A percentile compares a stretch with the other conserved stretches of the same genome.
Evolutionary conservation across 116 monocot species (phyloP).

Genomic region (Phalaenopsis hybrid): DNA sequence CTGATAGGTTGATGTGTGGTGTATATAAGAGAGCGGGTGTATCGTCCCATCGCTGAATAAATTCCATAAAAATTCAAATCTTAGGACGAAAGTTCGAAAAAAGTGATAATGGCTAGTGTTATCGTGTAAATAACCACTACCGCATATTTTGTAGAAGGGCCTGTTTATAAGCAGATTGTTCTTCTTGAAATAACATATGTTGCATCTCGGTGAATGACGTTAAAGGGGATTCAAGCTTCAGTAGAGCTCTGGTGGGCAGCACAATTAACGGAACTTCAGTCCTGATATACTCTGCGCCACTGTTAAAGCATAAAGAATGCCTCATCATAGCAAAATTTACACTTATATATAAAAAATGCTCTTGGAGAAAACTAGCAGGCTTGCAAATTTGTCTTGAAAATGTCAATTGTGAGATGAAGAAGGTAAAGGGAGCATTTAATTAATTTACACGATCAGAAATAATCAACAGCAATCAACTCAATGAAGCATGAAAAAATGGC

Average conservation of each 20-base stretch:
- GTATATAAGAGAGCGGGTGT: slow-evolving; percentile 86
- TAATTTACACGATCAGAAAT: too few species aligned
- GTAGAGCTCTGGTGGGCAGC: slow-evolving; percentile 46
- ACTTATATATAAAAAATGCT: too few species aligned
- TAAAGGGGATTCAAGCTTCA: slow-evolving; percentile 56
- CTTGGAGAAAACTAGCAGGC: too few species aligned
- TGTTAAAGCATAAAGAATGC: slow-evolving; percentile 12
- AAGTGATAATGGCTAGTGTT: not conserved
- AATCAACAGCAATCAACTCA: not conserved
- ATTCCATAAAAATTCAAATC: slow-evolving; percentile 4
- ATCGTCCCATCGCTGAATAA: slow-evolving; percentile 65
- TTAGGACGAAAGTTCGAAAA: not conserved
- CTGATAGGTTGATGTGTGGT: slow-evolving; percentile 91
- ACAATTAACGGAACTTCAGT: slow-evolving; percentile 81
- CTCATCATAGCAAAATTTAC: not conserved
- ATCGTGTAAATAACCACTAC: slow-evolving; percentile 21
- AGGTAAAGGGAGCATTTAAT: not conserved
- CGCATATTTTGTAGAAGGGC: slow-evolving; percentile 56
- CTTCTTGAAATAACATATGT: slow-evolving; percentile 76
- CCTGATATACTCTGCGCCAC: slow-evolving; percentile 83
- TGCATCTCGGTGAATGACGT: slow-evolving; percentile 67
- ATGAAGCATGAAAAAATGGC: not conserved
- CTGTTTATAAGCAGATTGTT: slow-evolving; percentile 66
- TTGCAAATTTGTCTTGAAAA: too few species aligned
- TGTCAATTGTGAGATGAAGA: not conserved